Percentiles rank a stretch among this genome's conserved stretches.
Evolutionary conservation across 345 rosid genomes (phyloP).

Genomic region (Euphorbia tirucalli): DNA sequence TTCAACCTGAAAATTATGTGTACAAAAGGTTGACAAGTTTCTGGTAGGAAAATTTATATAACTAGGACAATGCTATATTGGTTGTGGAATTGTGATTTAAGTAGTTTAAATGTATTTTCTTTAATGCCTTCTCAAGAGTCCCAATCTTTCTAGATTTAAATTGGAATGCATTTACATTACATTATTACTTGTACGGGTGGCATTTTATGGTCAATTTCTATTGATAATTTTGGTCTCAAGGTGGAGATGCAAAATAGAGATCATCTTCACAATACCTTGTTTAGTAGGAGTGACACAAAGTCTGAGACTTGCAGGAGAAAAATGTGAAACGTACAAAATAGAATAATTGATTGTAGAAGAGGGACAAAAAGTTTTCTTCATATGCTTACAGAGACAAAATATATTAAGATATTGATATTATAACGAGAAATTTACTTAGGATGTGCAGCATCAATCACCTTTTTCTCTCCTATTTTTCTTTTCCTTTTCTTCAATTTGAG

Average conservation of each 20-base stretch:
- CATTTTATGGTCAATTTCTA: background rate
- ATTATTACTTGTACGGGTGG: background rate
- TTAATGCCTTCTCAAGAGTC: background rate
- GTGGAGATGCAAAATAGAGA: background rate
- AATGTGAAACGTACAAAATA: too few relatives aligned
- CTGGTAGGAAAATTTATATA: background rate
- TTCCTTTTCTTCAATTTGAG: background rate
- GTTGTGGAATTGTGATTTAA: background rate
- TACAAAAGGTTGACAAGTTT: background rate
- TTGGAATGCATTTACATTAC: background rate
- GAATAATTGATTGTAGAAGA: too few relatives aligned
- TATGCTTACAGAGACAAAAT: too few relatives aligned
- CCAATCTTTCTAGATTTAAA: background rate
- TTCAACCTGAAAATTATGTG: background rate
- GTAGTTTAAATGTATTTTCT: background rate
- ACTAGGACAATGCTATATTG: too few relatives aligned
- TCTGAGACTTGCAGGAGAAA: background rate
- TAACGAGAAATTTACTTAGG: too few relatives aligned
- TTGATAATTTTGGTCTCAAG: background rate
- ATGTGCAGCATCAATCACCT: background rate
- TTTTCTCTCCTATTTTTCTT: background rate
- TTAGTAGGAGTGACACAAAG: background rate
- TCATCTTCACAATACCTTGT: background rate
- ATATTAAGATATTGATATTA: too few relatives aligned
- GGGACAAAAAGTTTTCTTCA: too few relatives aligned